Percentiles rank a stretch among this genome's conserved stretches.
These are phyloP conservation scores for Termitomyces sp. DNA, from an alignment of 768 basidiomycete species.

Conservation along the genomic window DNA sequence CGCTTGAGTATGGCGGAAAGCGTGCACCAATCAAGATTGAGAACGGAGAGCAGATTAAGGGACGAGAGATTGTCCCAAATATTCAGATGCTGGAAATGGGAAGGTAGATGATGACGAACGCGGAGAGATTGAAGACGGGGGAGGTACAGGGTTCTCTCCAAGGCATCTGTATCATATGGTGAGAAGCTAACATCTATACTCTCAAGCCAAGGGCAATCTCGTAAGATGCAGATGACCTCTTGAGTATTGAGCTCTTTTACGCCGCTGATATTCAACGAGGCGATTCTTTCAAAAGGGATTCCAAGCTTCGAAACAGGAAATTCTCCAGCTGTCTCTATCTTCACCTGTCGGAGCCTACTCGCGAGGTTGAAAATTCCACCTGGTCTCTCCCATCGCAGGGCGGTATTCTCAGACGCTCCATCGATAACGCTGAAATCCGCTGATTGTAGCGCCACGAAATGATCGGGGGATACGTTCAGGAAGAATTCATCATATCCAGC, in stretches of 20 bases:
- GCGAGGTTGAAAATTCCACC: slow-evolving; percentile 3
- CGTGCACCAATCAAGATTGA: neutral
- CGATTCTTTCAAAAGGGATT: neutral
- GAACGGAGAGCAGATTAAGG: neutral
- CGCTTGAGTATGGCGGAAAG: neutral
- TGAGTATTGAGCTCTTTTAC: neutral
- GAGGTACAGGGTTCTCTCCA: neutral
- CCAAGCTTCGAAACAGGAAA: neutral
- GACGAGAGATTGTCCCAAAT: slow-evolving; percentile 5
- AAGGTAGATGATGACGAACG: neutral
- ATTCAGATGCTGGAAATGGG: neutral
- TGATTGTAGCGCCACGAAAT: slow-evolving; percentile 2
- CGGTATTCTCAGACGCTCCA: neutral
- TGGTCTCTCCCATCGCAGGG: neutral
- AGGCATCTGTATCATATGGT: neutral
- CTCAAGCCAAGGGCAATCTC: slow-evolving; percentile 2
- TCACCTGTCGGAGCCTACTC: neutral
- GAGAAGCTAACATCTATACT: neutral
- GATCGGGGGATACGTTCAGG: neutral
- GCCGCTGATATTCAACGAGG: slow-evolving; percentile 3
- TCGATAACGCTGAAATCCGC: neutral
- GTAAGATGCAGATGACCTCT: neutral
- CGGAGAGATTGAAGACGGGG: neutral
- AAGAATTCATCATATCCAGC: slow-evolving; percentile 2
- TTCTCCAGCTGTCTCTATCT: neutral